These are phyloP conservation scores for Rosa persica DNA, from an alignment of 306 rosid genomes.

Conservation along the genomic window DNA sequence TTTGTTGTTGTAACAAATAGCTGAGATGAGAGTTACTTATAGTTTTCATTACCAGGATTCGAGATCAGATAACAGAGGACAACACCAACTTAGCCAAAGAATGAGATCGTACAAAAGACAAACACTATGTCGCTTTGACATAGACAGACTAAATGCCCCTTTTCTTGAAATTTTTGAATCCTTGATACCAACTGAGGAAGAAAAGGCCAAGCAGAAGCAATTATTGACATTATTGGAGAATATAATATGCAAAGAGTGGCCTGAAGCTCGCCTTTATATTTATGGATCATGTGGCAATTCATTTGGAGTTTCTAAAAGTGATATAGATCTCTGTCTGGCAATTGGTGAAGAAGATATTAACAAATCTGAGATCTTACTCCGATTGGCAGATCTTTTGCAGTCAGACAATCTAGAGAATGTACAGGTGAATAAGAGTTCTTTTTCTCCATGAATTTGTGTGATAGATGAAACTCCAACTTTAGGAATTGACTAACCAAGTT, in stretches of 20 bases:
- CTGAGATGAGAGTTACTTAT: conserved; percentile 31
- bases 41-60: conserved; percentile 59
- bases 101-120: conserved; percentile 57
- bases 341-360: conserved; percentile 62
- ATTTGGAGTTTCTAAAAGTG: conserved; percentile 90
- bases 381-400: conserved; percentile 80
- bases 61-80: conserved; percentile 77
- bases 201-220: conserved; percentile 77
- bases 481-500: not conserved
- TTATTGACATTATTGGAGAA: conserved; percentile 62
- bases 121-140: conserved; percentile 67
- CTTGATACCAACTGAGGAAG: conserved; percentile 85
- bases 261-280: conserved; percentile 68
- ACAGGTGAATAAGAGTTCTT: conserved; percentile 59
- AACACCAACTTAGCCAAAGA: conserved; percentile 58
- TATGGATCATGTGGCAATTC: conserved; percentile 98
- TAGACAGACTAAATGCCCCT: conserved; percentile 54
- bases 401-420: conserved; percentile 85
- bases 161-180: conserved; percentile 65
- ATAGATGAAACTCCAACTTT: not conserved
- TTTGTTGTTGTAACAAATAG: not conserved
- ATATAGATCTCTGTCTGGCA: conserved; percentile 90
- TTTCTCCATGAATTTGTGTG: conserved; percentile 12
- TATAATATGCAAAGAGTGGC: conserved; percentile 73
- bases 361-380: conserved; percentile 72